Conservation (phyloP, 2,329 filamentous ascomycete genomes). For the Colletotrichum noveboracense region DNA sequence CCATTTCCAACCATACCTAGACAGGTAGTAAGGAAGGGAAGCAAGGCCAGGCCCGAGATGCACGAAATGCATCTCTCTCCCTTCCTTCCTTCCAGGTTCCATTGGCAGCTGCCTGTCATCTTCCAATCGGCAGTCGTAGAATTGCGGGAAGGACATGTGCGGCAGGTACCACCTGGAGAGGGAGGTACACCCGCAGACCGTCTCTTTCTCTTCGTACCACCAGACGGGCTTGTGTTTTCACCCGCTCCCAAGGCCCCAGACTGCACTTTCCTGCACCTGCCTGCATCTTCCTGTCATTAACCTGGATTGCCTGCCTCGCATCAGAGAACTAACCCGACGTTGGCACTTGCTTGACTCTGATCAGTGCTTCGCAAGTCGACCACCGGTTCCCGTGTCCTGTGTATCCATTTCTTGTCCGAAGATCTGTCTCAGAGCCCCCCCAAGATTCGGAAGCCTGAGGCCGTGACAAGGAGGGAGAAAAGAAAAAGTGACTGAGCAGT, state of each 20-base stretch:
- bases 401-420: background rate
- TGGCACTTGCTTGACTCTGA: background rate
- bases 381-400: background rate
- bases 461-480: background rate
- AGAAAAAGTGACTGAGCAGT: background rate
- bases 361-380: background rate
- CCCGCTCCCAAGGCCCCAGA: background rate
- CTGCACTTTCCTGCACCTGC: background rate
- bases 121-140: background rate
- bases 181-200: background rate
- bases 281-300: background rate
- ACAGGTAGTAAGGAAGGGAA: background rate
- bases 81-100: background rate
- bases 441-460: background rate
- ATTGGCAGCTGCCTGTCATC: background rate
- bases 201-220: background rate
- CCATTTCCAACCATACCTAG: background rate
- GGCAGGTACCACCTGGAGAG: background rate
- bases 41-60: background rate
- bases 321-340: background rate
- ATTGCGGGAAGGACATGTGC: background rate
- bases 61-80: background rate
- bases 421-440: background rate
- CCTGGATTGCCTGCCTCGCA: background rate
- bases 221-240: background rate